phyloP scores from a whole-genome alignment of 2,329 filamentous ascomycete genomes.

The Clonostachys byssicola region DNA sequence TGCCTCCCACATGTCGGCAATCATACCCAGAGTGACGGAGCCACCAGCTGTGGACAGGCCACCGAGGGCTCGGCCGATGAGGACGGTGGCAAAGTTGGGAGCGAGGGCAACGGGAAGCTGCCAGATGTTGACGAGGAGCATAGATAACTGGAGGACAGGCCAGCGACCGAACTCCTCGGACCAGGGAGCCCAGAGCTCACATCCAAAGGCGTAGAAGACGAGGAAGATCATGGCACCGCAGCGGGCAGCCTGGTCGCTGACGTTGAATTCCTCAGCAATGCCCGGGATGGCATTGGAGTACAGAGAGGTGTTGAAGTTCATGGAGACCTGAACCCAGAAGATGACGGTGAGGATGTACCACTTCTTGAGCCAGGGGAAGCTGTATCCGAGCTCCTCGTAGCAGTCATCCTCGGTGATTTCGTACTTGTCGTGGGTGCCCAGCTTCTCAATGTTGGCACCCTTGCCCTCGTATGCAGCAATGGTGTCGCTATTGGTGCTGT shows the following conservation, averaged over 20 bases:
- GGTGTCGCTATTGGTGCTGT: constrained; percentile 3
- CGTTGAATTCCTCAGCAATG: constrained; percentile 62
- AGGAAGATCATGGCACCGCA: constrained; percentile 76
- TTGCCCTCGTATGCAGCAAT: background rate
- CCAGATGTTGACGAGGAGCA: constrained; percentile 75
- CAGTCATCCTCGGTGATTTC: constrained; percentile 55
- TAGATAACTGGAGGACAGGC: constrained; percentile 67
- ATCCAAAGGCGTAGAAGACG: constrained; percentile 78
- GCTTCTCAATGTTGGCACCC: background rate
- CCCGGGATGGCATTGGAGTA: constrained; percentile 67
- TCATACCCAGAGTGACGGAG: constrained; percentile 68
- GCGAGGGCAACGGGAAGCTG: constrained; percentile 70
- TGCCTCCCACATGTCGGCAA: constrained; percentile 69
- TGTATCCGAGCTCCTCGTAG: constrained; percentile 61
- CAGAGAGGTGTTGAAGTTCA: constrained; percentile 75
- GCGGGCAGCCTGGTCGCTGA: constrained; percentile 65
- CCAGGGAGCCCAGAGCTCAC: constrained; percentile 86
- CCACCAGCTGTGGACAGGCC: constrained; percentile 69
- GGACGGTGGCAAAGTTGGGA: constrained; percentile 65
- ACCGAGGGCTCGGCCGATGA: constrained; percentile 67
- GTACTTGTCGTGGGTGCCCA: constrained; percentile 26
- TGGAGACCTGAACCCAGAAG: constrained; percentile 69
- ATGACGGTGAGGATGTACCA: constrained; percentile 72
- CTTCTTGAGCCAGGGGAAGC: constrained; percentile 58
- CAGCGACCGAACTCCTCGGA: constrained; percentile 78